Percentiles rank a stretch among this genome's conserved stretches.
These are phyloP conservation scores for Xylaria sp. DNA, from an alignment of 495 filamentous ascomycete genomes.

Conservation along the genomic window DNA sequence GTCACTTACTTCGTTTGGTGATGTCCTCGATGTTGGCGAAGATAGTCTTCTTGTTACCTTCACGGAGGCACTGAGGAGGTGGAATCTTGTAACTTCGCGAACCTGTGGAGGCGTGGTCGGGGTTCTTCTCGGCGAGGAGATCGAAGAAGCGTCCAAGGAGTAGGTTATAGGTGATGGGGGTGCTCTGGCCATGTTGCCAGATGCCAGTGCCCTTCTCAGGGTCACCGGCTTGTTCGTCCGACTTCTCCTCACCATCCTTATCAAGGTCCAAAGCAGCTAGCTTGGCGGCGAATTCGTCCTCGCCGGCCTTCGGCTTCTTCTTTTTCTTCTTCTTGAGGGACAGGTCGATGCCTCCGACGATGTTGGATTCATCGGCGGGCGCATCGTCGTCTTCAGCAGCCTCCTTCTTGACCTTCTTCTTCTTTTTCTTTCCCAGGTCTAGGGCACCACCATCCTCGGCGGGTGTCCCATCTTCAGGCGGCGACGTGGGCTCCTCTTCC, in stretches of 20 bases:
- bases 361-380: slow-evolving; percentile 59
- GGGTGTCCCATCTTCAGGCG: slow-evolving; percentile 15
- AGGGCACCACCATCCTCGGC: slow-evolving; percentile 43
- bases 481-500: slow-evolving; percentile 34
- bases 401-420: slow-evolving; percentile 77
- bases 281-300: slow-evolving; percentile 65
- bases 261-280: slow-evolving; percentile 79
- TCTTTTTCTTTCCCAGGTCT: slow-evolving; percentile 70
- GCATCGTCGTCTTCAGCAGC: slow-evolving; percentile 61
- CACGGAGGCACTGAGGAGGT: slow-evolving; percentile 96
- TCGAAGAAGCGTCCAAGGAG: slow-evolving; percentile 91
- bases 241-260: slow-evolving; percentile 69
- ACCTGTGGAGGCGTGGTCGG: slow-evolving; percentile 86
- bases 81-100: slow-evolving; percentile 98
- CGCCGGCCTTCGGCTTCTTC: slow-evolving; percentile 79
- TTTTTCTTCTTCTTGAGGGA: slow-evolving; percentile 96
- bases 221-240: slow-evolving; percentile 69
- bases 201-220: slow-evolving; percentile 91
- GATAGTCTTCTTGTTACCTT: slow-evolving; percentile 99
- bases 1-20: slow-evolving; percentile 60
- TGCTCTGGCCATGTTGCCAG: slow-evolving; percentile 82
- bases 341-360: slow-evolving; percentile 73
- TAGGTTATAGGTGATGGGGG: slow-evolving; percentile 80
- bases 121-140: slow-evolving; percentile 89
- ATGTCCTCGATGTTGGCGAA: slow-evolving; percentile 98